phyloP scores from a whole-genome alignment of 192 early-diverging fungal species.

The Funneliformis geosporum region DNA sequence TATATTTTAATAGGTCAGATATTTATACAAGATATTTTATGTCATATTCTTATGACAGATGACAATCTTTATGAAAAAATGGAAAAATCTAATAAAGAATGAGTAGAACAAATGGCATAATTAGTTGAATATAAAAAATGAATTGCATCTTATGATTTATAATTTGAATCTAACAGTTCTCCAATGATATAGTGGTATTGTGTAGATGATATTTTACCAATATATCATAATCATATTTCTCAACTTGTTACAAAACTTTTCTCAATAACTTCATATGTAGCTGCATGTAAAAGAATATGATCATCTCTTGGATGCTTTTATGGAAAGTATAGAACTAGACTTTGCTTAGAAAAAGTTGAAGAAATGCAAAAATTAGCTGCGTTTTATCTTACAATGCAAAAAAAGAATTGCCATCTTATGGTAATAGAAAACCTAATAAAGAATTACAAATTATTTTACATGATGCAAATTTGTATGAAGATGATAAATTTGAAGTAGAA shows the following conservation, averaged over 20 bases:
- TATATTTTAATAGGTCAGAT: too few species aligned
- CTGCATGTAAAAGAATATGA: neutral
- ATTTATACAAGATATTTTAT: too few species aligned
- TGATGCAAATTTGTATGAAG: neutral
- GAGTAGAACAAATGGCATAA: too few species aligned
- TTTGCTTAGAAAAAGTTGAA: neutral
- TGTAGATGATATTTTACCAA: neutral
- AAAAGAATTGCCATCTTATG: neutral
- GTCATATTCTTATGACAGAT: too few species aligned
- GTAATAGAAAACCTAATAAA: too few species aligned
- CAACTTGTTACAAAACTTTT: neutral
- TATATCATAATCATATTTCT: neutral
- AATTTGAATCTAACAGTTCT: too few species aligned
- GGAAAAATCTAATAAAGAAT: too few species aligned
- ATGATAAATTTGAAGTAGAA: neutral
- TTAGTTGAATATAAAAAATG: too few species aligned
- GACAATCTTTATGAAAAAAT: too few species aligned
- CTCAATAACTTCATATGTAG: neutral
- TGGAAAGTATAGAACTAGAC: neutral
- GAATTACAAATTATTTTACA: too few species aligned
- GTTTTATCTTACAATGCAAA: slow-evolving; percentile 2
- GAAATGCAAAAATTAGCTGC: neutral
- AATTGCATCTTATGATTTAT: too few species aligned
- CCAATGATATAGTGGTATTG: neutral
- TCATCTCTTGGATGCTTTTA: neutral